Conservation (phyloP, 768 basidiomycete genomes). For the Pisolithus microcarpus region DNA sequence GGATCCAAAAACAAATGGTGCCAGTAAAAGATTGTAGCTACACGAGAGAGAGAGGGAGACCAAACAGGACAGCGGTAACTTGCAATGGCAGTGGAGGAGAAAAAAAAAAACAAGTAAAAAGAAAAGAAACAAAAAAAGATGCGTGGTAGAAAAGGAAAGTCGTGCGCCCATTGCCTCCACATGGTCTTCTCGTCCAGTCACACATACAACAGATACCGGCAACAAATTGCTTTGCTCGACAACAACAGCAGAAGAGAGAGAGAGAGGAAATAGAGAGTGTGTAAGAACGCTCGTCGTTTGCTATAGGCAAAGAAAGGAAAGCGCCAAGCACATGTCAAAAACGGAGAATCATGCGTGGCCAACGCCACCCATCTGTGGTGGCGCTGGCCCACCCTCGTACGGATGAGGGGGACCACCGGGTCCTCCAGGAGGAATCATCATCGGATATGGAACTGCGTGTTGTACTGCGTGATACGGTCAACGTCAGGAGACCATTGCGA, state of each 20-base stretch:
- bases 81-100: not conserved
- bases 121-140: not conserved
- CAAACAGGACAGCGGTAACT: not conserved
- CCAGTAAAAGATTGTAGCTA: conserved; percentile 24
- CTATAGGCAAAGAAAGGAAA: not conserved
- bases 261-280: conserved; percentile 3
- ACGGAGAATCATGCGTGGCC: conserved; percentile 45
- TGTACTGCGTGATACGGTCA: conserved; percentile 46
- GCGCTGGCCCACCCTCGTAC: conserved; percentile 68
- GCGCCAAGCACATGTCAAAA: not conserved
- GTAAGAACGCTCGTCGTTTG: conserved; percentile 1
- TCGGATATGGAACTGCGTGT: conserved; percentile 82
- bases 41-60: conserved; percentile 4
- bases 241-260: conserved; percentile 14
- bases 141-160: too few species aligned
- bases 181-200: conserved; percentile 11
- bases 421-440: conserved; percentile 77
- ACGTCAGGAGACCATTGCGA: conserved; percentile 21
- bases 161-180: conserved; percentile 1
- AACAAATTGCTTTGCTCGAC: conserved; percentile 20
- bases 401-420: conserved; percentile 59
- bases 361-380: conserved; percentile 68
- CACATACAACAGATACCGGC: conserved; percentile 23
- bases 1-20: conserved; percentile 22
- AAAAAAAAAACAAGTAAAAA: conserved; percentile 3